A percentile compares a stretch with the other conserved stretches of the same genome.
phyloP scores from a whole-genome alignment of 805 yeast species.

The Saccharomycopsis amapae region DNA sequence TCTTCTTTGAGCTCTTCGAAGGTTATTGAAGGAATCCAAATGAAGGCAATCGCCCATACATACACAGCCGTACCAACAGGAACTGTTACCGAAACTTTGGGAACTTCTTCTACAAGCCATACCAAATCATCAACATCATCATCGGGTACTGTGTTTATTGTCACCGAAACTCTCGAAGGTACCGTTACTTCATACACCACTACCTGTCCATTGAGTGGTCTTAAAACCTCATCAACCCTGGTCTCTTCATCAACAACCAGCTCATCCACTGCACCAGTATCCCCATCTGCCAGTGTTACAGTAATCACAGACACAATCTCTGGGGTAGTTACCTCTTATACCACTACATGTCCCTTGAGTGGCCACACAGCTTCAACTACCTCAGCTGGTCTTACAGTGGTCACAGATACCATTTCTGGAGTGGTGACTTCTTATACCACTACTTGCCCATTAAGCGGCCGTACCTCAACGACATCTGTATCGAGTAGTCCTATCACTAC shows the following conservation, averaged over 20 bases:
- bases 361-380: not conserved
- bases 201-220: not conserved
- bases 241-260: not conserved
- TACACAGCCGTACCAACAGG: conserved; percentile 1
- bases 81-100: no score
- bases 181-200: conserved; percentile 1
- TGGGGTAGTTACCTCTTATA: conserved; percentile 17
- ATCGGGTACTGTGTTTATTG: not conserved
- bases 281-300: conserved; percentile 5
- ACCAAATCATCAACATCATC: no score
- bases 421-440: not conserved
- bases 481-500: conserved; percentile 1
- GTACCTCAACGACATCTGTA: not conserved
- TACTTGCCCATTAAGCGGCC: conserved; percentile 15
- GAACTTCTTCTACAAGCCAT: no score
- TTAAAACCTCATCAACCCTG: not conserved
- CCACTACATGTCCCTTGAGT: conserved; percentile 20
- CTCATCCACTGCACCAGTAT: conserved; percentile 10
- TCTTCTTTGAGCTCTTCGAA: not conserved
- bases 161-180: not conserved
- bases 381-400: not conserved
- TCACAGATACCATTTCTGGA: not conserved
- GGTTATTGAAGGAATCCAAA: not conserved
- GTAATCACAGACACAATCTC: conserved; percentile 13
- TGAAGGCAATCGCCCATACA: conserved; percentile 6